Evolutionary conservation across 768 basidiomycete genomes (phyloP).

Genomic region (Leccinum imitatum): DNA sequence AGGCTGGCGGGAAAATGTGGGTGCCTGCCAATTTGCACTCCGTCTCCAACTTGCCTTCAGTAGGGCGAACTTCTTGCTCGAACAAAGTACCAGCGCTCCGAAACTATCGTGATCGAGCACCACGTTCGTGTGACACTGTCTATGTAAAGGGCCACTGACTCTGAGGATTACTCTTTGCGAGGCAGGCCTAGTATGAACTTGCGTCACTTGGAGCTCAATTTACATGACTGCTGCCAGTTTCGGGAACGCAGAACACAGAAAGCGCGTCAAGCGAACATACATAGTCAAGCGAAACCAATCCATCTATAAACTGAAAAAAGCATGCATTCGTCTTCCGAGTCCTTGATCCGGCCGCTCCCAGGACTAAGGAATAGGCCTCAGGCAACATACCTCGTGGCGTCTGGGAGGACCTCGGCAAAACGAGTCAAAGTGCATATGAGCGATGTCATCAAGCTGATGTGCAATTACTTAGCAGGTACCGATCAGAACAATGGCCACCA

Average conservation of each 20-base stretch:
- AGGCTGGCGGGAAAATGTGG: neutral
- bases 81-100: neutral
- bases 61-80: neutral
- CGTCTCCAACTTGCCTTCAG: neutral
- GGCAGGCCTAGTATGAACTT: neutral
- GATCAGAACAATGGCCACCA: neutral
- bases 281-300: neutral
- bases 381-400: slow-evolving; percentile 3
- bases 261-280: neutral
- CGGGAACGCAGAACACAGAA: neutral
- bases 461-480: slow-evolving; percentile 1
- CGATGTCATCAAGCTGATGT: slow-evolving; percentile 6
- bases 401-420: slow-evolving; percentile 13
- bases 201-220: slow-evolving; percentile 1
- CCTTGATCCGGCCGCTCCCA: slow-evolving; percentile 19
- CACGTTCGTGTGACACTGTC: neutral
- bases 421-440: slow-evolving; percentile 5
- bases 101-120: neutral
- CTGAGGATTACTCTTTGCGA: slow-evolving; percentile 1
- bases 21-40: neutral
- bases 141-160: neutral
- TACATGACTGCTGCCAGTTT: neutral
- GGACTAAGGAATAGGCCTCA: slow-evolving; percentile 4
- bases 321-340: neutral
- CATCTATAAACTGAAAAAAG: neutral